Evolutionary conservation across 2,329 filamentous ascomycete species (phyloP), one percentile per base, ranked within the genome.

Genomic region (Trichoderma semiorbis): DNA sequence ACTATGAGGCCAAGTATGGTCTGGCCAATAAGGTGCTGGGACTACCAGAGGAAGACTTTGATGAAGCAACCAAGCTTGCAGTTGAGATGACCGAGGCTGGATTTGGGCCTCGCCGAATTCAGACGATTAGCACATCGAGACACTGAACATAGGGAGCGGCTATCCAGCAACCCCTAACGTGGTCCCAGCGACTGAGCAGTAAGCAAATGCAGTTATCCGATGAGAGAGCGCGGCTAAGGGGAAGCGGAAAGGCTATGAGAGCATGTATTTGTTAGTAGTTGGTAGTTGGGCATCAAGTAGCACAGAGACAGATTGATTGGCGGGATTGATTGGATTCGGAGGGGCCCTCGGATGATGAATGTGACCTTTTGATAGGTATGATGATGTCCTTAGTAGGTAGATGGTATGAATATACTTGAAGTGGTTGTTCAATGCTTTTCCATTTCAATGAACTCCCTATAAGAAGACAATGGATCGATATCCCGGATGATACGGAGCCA

Each of bases 31-130:
- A 85, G 16, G 75, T 81, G 6, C 79, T 93, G n/a, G 87, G 84
- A 0, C 79, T 92, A 76, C 85, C 87, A 0, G 80, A 86, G 73
- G 90, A 92, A 78, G 83, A 85, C 57, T 73, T 92, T 60, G 89
- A 92, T 75, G 84, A 87, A 72, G 80, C 81, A 28, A 92, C 87
- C 0, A 84, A 81, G 77, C 77, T 78, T 28, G 86, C 84, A 0
- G 74, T 91, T 0, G 80, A 84, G 8, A 77, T 87, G 81, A 69
- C 75, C 1, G 69, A 77, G 14, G 62, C 28, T 0, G 72, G 71
- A 11, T 65, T 50, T 24, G 36, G 18, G 5, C n/a, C 53, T 50
- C 34, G 32, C 7, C 39, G 53, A 11, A 3, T 62, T 8, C 7
- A 16, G 28, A 18, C 28, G 7, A 21, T 67, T 5, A 43, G 21